These are phyloP conservation scores for Verticillium longisporum DNA, from an alignment of 2,329 filamentous ascomycete genomes.

Conservation along the genomic window DNA sequence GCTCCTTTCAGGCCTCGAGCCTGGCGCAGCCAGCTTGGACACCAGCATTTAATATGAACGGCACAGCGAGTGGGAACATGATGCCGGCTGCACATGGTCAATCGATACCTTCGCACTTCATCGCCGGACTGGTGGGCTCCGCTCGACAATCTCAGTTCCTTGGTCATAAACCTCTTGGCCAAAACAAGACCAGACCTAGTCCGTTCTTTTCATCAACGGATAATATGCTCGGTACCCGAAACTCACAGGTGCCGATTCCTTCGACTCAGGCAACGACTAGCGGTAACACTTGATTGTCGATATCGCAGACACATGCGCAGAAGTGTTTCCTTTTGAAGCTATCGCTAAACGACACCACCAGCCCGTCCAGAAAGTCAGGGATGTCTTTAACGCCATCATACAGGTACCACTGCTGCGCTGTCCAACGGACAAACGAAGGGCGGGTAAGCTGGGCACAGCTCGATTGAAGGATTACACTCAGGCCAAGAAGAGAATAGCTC, in stretches of 20 bases:
- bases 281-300: constrained; percentile 36
- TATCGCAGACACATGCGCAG: constrained; percentile 40
- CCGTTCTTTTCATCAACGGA: background rate
- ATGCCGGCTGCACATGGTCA: background rate
- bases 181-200: background rate
- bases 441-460: constrained; percentile 31
- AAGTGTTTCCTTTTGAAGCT: constrained; percentile 36
- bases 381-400: constrained; percentile 40
- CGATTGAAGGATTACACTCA: constrained; percentile 35
- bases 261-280: constrained; percentile 17
- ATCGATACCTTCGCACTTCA: background rate
- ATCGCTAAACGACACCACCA: constrained; percentile 37
- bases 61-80: background rate
- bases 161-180: background rate
- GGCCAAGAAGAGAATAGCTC: constrained; percentile 28
- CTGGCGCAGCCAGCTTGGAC: background rate
- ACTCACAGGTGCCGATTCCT: constrained; percentile 1
- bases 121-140: background rate
- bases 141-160: background rate
- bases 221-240: background rate
- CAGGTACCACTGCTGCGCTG: constrained; percentile 39
- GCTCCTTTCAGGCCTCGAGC: background rate
- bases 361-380: constrained; percentile 34
- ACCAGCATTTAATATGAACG: background rate
- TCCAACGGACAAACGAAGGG: constrained; percentile 33